These are phyloP conservation scores for Nemania sp. DNA, from an alignment of 2,329 filamentous ascomycete genomes.

Conservation along the genomic window DNA sequence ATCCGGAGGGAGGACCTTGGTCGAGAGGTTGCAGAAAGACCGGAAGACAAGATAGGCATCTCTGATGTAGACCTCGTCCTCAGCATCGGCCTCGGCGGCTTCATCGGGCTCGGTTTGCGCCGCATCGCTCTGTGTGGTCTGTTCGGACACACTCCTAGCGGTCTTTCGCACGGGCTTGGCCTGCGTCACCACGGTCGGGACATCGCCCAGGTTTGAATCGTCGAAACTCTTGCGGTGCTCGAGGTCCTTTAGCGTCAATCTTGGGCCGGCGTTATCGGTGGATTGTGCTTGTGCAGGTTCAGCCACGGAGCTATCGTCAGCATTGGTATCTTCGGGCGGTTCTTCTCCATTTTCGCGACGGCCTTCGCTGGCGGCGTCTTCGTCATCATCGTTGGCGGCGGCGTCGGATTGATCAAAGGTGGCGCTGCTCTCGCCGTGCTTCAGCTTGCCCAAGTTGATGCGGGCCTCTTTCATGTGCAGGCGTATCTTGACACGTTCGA, in stretches of 20 bases:
- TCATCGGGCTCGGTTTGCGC: conserved; percentile 56
- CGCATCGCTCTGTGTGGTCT: conserved; percentile 56
- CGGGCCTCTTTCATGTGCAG: conserved; percentile 86
- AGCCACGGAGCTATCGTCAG: conserved; percentile 35
- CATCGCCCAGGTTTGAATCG: conserved; percentile 68
- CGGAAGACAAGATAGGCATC: conserved; percentile 97
- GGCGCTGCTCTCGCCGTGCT: conserved; percentile 55
- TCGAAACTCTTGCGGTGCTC: conserved; percentile 71
- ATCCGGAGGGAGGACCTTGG: conserved; percentile 85
- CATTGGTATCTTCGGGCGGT: conserved; percentile 41
- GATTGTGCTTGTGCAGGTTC: conserved; percentile 32
- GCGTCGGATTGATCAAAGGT: conserved; percentile 54
- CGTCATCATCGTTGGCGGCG: conserved; percentile 35
- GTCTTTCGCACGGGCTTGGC: conserved; percentile 53
- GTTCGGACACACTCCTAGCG: conserved; percentile 55
- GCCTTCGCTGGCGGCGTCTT: conserved; percentile 39
- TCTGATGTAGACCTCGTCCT: conserved; percentile 95
- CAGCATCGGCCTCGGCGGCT: conserved; percentile 64
- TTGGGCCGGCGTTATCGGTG: conserved; percentile 48
- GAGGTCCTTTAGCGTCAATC: conserved; percentile 68
- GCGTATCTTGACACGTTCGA: conserved; percentile 87
- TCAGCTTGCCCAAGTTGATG: conserved; percentile 57
- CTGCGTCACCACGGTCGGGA: conserved; percentile 68
- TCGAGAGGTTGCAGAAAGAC: conserved; percentile 96
- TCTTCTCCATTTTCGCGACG: conserved; percentile 37